Percentiles rank a stretch among this genome's conserved stretches.
Evolutionary conservation across 2,329 filamentous ascomycete genomes (phyloP).

Genomic region (Ophiostoma tasmaniense): DNA sequence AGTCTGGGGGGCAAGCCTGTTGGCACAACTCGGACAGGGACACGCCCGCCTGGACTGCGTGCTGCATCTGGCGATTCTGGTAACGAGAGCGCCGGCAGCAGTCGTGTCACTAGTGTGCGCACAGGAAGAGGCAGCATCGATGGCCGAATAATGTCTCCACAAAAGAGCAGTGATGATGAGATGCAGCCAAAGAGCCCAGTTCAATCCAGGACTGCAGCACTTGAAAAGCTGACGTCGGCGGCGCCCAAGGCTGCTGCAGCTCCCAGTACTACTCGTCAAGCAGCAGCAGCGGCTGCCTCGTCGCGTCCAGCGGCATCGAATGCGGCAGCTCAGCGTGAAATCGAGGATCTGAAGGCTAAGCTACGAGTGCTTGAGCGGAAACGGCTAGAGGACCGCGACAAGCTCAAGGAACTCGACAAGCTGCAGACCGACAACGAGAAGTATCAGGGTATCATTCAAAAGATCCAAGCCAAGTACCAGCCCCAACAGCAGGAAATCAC

Average conservation of each 20-base stretch:
- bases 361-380: constrained; percentile 82
- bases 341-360: constrained; percentile 84
- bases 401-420: constrained; percentile 68
- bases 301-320: constrained; percentile 25
- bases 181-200: constrained; percentile 44
- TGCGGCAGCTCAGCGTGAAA: constrained; percentile 50
- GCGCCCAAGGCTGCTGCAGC: constrained; percentile 19
- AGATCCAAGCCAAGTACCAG: constrained; percentile 81
- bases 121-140: constrained; percentile 29
- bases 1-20: constrained; percentile 21
- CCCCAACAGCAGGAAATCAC: constrained; percentile 71
- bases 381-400: constrained; percentile 73
- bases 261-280: background rate
- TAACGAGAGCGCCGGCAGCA: constrained; percentile 26
- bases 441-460: constrained; percentile 79
- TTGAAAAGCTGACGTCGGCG: constrained; percentile 42
- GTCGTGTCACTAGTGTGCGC: constrained; percentile 26
- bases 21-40: constrained; percentile 24
- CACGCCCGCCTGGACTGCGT: constrained; percentile 35
- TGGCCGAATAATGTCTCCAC: constrained; percentile 31
- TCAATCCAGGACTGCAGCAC: constrained; percentile 39
- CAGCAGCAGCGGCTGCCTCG: constrained; percentile 21
- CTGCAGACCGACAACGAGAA: constrained; percentile 68
- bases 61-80: constrained; percentile 41
- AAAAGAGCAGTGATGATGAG: constrained; percentile 42